Conservation (phyloP, 495 filamentous ascomycete species). For the Aspergillus carlsbadensis region DNA sequence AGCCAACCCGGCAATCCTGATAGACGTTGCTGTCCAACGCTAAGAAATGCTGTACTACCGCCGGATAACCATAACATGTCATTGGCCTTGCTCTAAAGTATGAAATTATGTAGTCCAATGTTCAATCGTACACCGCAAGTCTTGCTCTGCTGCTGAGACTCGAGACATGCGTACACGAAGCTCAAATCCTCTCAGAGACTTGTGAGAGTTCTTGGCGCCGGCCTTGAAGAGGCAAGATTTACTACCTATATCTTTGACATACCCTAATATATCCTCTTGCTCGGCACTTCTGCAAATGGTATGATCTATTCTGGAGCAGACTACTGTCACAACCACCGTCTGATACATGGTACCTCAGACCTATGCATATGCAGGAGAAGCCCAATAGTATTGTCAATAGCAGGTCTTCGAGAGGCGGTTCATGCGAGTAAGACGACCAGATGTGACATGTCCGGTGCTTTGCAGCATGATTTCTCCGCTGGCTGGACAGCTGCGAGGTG, state of each 20-base stretch:
- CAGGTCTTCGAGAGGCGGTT: background rate
- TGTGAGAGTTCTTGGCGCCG: too few relatives aligned
- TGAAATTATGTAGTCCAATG: background rate
- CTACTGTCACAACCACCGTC: background rate
- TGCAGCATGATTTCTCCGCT: background rate
- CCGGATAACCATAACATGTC: too few relatives aligned
- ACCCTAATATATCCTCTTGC: too few relatives aligned
- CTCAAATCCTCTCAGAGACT: too few relatives aligned
- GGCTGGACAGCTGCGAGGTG: background rate
- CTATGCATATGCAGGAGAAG: background rate
- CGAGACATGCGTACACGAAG: background rate
- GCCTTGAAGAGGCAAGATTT: too few relatives aligned
- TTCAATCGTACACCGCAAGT: constrained; percentile 6
- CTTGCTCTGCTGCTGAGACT: background rate
- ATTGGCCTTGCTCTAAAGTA: background rate
- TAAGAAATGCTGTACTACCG: constrained; percentile 3
- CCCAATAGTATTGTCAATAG: background rate
- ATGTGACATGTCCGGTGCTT: background rate
- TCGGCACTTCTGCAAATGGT: background rate
- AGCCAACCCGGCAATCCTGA: background rate
- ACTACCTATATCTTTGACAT: too few relatives aligned
- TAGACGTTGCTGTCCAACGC: background rate
- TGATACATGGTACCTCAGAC: background rate
- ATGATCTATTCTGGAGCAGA: background rate
- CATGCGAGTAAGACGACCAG: background rate